Evolutionary conservation across 2,329 filamentous ascomycete species (phyloP).

Genomic region (Sporothrix curviconia): DNA sequence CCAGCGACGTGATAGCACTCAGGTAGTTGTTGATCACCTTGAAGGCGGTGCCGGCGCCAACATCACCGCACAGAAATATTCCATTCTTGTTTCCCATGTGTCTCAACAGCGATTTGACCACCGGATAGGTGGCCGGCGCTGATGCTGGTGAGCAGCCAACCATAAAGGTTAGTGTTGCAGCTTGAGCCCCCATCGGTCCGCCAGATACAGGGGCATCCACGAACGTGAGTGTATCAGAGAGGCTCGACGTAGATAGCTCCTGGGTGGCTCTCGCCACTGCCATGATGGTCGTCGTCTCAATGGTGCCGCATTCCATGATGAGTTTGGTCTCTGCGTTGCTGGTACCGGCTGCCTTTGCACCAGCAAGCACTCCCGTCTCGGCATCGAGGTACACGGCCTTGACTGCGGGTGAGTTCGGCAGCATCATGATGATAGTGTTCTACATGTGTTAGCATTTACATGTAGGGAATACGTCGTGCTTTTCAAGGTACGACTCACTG

Average conservation of each 20-base stretch:
- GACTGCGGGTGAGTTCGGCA: neutral
- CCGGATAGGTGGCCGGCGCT: neutral
- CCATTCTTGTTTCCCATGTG: neutral
- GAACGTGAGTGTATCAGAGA: neutral
- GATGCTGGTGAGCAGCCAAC: neutral
- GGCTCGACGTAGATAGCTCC: neutral
- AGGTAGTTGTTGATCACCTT: slow-evolving; percentile 8
- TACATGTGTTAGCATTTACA: neutral
- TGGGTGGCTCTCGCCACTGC: neutral
- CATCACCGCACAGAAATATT: neutral
- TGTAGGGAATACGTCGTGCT: neutral
- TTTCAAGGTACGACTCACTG: neutral
- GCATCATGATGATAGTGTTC: slow-evolving; percentile 1
- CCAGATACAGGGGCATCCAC: neutral
- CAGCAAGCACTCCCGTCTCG: neutral
- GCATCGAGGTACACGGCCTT: neutral
- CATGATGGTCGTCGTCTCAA: neutral
- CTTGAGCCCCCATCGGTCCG: neutral
- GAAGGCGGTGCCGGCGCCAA: neutral
- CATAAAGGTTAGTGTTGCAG: neutral
- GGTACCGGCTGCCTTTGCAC: neutral
- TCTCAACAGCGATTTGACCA: neutral
- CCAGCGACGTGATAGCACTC: neutral
- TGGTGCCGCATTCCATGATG: slow-evolving; percentile 2
- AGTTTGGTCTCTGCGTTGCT: neutral